Conservation (phyloP, 1,284 basidiomycete genomes). For the Heliocybe sulcata region DNA sequence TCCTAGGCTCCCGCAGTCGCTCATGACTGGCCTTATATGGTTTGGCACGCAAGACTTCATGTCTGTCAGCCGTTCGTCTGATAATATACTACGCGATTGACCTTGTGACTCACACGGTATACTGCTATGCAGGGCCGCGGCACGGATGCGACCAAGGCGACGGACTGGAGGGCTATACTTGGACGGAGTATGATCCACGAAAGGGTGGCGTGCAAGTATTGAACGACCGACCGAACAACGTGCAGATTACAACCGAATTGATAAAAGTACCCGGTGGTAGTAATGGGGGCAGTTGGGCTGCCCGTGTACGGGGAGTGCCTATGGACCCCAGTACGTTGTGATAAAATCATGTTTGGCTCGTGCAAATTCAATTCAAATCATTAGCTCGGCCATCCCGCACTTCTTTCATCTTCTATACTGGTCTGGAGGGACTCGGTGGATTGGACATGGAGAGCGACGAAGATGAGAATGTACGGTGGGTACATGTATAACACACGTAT, state of each 20-base stretch:
- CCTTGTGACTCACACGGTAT: slow-evolving; percentile 7
- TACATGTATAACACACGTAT: slow-evolving; percentile 9
- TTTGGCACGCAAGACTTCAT: slow-evolving; percentile 79
- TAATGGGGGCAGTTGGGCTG: slow-evolving; percentile 87
- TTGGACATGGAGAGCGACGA: slow-evolving; percentile 74
- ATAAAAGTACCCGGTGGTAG: slow-evolving; percentile 76
- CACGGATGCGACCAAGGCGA: slow-evolving; percentile 91
- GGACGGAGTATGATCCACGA: slow-evolving; percentile 83
- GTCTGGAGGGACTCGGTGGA: slow-evolving; percentile 80
- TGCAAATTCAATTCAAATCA: no score
- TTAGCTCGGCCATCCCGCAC: slow-evolving; percentile 51
- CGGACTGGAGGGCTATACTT: slow-evolving; percentile 75
- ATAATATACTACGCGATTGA: slow-evolving; percentile 1
- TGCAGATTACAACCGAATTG: slow-evolving; percentile 79
- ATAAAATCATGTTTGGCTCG: no score
- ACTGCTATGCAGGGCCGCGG: slow-evolving; percentile 49
- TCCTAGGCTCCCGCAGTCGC: slow-evolving; percentile 76
- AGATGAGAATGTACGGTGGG: slow-evolving; percentile 51
- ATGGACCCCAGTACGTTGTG: slow-evolving; percentile 51
- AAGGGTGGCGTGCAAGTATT: slow-evolving; percentile 83
- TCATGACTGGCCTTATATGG: slow-evolving; percentile 92
- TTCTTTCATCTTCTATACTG: slow-evolving; percentile 81
- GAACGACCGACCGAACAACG: slow-evolving; percentile 77
- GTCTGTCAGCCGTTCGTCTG: slow-evolving; percentile 53
- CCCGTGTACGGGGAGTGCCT: slow-evolving; percentile 79